Conservation (phyloP, 2,329 filamentous ascomycete genomes). For the Arthrocladium fulminans region DNA sequence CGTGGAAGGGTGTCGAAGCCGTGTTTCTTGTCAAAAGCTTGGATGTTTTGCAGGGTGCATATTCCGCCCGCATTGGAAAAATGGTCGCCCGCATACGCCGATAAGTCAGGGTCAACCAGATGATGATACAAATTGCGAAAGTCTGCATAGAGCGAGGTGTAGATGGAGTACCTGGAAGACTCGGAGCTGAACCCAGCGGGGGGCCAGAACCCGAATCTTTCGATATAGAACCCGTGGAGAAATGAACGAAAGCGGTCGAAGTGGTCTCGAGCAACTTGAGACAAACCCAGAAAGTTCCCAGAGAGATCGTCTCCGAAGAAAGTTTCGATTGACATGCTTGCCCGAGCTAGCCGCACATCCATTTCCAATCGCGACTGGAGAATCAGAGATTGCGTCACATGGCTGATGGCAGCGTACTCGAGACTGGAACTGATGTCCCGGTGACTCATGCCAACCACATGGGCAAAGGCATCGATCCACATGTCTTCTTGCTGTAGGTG, state of each 20-base stretch:
- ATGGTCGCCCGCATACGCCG: slow-evolving; percentile 36
- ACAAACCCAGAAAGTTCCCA: slow-evolving; percentile 55
- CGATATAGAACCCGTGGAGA: slow-evolving; percentile 56
- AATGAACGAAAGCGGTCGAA: slow-evolving; percentile 65
- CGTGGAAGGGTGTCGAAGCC: slow-evolving; percentile 53
- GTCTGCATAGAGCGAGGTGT: slow-evolving; percentile 56
- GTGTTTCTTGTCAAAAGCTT: slow-evolving; percentile 56
- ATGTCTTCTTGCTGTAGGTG: slow-evolving; percentile 53
- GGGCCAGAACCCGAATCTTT: slow-evolving; percentile 63
- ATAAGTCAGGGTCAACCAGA: slow-evolving; percentile 50
- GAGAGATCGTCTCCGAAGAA: slow-evolving; percentile 67
- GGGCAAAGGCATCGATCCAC: slow-evolving; percentile 65
- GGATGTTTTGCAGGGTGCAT: slow-evolving; percentile 59
- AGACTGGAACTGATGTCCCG: slow-evolving; percentile 18
- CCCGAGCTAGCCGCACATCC: slow-evolving; percentile 52
- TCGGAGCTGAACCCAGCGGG: slow-evolving; percentile 42
- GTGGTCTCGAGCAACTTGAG: slow-evolving; percentile 53
- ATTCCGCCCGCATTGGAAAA: slow-evolving; percentile 54
- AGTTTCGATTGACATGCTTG: slow-evolving; percentile 49
- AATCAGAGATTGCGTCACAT: slow-evolving; percentile 39
- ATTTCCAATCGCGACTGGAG: slow-evolving; percentile 55
- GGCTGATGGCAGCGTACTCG: slow-evolving; percentile 12
- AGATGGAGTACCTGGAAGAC: slow-evolving; percentile 51
- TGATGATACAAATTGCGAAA: slow-evolving; percentile 64
- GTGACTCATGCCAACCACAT: slow-evolving; percentile 63